Percentiles rank a stretch among this genome's conserved stretches.
Evolutionary conservation across 1,284 basidiomycete species (phyloP).

Genomic region (Leccinum huronense): DNA sequence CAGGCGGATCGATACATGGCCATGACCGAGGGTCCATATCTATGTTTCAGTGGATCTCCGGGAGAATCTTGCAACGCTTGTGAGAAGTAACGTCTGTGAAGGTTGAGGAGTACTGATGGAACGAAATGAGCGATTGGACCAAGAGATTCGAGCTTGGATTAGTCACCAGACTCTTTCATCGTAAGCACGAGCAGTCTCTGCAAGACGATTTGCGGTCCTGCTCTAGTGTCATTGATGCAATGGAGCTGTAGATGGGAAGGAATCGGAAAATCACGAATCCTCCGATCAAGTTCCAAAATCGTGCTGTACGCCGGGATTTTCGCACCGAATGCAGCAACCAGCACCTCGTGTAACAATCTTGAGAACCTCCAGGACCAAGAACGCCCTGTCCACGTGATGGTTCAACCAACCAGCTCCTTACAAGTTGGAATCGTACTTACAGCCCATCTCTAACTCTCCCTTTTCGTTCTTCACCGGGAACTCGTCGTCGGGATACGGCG

Average conservation of each 20-base stretch:
- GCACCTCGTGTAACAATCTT: slow-evolving; percentile 50
- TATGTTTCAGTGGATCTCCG: slow-evolving; percentile 55
- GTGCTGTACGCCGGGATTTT: slow-evolving; percentile 48
- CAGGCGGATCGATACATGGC: slow-evolving; percentile 69
- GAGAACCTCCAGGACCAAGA: slow-evolving; percentile 58
- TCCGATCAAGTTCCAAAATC: slow-evolving; percentile 49
- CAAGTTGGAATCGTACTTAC: slow-evolving; percentile 38
- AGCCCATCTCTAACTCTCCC: slow-evolving; percentile 45
- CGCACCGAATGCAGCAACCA: slow-evolving; percentile 53
- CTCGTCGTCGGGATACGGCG: slow-evolving; percentile 49
- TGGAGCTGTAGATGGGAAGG: slow-evolving; percentile 47
- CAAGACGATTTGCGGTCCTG: slow-evolving; percentile 33
- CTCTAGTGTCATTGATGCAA: slow-evolving; percentile 26
- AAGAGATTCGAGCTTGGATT: slow-evolving; percentile 11
- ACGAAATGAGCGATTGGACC: slow-evolving; percentile 5
- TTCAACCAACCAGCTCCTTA: neutral
- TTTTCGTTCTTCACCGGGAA: slow-evolving; percentile 39
- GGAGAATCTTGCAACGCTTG: slow-evolving; percentile 62
- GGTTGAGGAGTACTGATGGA: slow-evolving; percentile 55
- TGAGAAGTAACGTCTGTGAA: slow-evolving; percentile 67
- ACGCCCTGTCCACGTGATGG: slow-evolving; percentile 41
- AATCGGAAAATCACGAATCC: slow-evolving; percentile 54
- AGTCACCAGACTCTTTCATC: slow-evolving; percentile 58
- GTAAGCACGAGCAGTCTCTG: slow-evolving; percentile 51
- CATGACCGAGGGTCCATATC: slow-evolving; percentile 64